Evolutionary conservation across 78 protist genomes (phyloP), one percentile per base, ranked within the genome.

Genomic region (Dictyostelium intermedium): DNA sequence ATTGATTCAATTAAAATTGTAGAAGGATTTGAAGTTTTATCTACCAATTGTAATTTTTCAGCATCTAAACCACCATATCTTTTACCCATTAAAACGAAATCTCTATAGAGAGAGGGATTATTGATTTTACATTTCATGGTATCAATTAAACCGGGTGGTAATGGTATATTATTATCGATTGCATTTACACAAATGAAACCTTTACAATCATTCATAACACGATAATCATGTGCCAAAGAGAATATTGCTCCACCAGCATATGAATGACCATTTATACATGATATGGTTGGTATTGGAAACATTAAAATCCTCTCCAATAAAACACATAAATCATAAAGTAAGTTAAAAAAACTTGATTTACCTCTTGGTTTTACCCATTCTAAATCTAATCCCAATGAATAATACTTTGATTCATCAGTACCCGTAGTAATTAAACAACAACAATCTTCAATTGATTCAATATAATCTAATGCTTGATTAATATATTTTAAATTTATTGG

Each of bases 211-310:
- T 82, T 76, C 92, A 87, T 87, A 7, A 87, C 72, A 16, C 85
- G n/a, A 27, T 18, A 87, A 37, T 87, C 92, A 39, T 78, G 85
- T 8, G 35, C 70, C 0, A 72, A 47, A 5, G 92, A 83, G 70
- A 76, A 87, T 76, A 87, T 78, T 23, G 92, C 92, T 25, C 92
- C 92, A 43, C 92, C 92, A 4, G 85, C 92, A 78, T 63, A 87
- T 1, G 79, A 11, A 63, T 87, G 92, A 41, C 92, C 92, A 61
- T 87, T 77, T 1, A 87, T n/a, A 53, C 47, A 41, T 60, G 80
- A 63, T 13, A 87, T 78, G 18, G 92, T 87, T 78, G 85, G 85
- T 13, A 87, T 87, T 23, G 92, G 85, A 47, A 78, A 61, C 23
- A 50, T 53, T 23, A 87, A 61, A 4, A 87, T n/a, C 50, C 92